Conservation (phyloP, 1,284 basidiomycete species). For the Cutaneotrichosporon cavernicola region DNA sequence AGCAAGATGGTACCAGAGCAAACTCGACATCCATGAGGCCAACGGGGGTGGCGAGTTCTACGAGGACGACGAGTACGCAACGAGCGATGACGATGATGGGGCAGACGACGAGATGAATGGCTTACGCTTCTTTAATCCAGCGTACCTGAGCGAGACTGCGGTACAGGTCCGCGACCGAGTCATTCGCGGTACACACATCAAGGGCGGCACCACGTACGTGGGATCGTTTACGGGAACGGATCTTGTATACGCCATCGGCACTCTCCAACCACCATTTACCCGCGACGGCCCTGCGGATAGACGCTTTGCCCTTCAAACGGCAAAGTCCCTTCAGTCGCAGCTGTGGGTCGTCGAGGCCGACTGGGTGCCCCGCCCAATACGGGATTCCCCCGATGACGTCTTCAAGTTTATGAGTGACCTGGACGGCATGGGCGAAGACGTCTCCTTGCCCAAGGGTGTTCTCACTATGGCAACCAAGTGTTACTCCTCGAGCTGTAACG, state of each 20-base stretch:
- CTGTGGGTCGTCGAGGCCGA: slow-evolving; percentile 97
- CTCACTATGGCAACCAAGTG: slow-evolving; percentile 65
- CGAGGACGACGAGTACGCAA: slow-evolving; percentile 52
- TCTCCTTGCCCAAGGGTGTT: slow-evolving; percentile 63
- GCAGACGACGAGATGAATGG: slow-evolving; percentile 65
- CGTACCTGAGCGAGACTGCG: slow-evolving; percentile 81
- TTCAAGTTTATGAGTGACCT: slow-evolving; percentile 93
- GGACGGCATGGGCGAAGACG: slow-evolving; percentile 53
- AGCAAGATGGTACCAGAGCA: slow-evolving; percentile 49
- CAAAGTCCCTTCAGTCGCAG: slow-evolving; percentile 83
- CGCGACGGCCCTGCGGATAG: slow-evolving; percentile 69
- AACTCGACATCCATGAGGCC: slow-evolving; percentile 49
- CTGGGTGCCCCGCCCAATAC: slow-evolving; percentile 79
- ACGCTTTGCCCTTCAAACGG: slow-evolving; percentile 77
- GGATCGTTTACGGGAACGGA: slow-evolving; percentile 87
- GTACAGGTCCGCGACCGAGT: slow-evolving; percentile 83
- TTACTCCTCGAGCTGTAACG: slow-evolving; percentile 59
- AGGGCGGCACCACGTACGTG: slow-evolving; percentile 82
- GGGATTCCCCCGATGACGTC: slow-evolving; percentile 90
- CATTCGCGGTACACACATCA: slow-evolving; percentile 79
- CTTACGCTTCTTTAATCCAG: slow-evolving; percentile 77
- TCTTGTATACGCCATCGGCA: slow-evolving; percentile 81
- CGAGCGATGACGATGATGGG: slow-evolving; percentile 58
- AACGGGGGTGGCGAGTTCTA: slow-evolving; percentile 27
- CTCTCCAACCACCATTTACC: slow-evolving; percentile 72